Evolutionary conservation across 176 grass and related monocot genomes (phyloP), one percentile per base, ranked within the genome.

Genomic region (Rhynchospora tenuis): DNA sequence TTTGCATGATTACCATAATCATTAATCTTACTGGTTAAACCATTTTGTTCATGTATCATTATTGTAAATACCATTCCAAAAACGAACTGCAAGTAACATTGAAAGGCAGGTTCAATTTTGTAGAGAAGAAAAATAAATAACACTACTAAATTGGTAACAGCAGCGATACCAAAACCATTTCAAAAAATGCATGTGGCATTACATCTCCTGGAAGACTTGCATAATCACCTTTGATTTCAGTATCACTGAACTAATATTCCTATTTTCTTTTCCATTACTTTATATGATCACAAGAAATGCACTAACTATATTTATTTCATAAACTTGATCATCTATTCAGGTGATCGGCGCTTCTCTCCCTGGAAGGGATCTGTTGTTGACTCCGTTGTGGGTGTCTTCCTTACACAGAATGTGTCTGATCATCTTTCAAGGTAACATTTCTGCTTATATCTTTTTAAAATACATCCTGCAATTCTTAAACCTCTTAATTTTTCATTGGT

Each of bases 351-450:
- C 70, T 97, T 97, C 81, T 97, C 94, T 43, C 86, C 86, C 48
- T 97, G 94, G 94, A 97, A 97, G 90, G 94, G 94, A 79, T 97
- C 94, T 26, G 91, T 97, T 7, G 91, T 97, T 57, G 94, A 97
- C 84, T 97, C 91, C 54, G 94, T 97, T 27, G 94, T 97, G 47
- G 91, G 91, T 23, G 94, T 97, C 80, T 97, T 93, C 84, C 94
- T 97, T 79, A 97, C 94, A 62, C 94, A 97, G 86, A 97, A 97
- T 83, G 94, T 97, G 82, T 91, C 91, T 1, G 94, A 97, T 83
- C 91, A 91, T 97, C 94, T 97, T 87, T 97, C 94, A 66, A 97
- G 94, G 94, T 97, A 76, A 86, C 43, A 80, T 83, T n/a, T 56
- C 79, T 80, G 83, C 42, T 84, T 89, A 65, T 77, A 43, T 11